These are phyloP conservation scores for Fusarium musae DNA, from an alignment of 2,329 filamentous ascomycete species.

Conservation along the genomic window DNA sequence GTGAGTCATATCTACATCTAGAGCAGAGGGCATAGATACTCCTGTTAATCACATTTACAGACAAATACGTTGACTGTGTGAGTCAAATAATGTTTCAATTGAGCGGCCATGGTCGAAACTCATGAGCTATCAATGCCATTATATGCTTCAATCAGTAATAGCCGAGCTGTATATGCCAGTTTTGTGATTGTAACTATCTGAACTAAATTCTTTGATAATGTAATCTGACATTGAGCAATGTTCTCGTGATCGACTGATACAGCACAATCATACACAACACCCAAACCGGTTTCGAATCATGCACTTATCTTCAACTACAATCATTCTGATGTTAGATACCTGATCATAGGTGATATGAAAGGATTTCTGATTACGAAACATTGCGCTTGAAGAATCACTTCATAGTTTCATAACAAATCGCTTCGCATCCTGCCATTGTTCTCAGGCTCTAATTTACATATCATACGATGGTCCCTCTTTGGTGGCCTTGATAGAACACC, in stretches of 20 bases:
- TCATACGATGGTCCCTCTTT: background rate
- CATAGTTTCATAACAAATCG: background rate
- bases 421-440: background rate
- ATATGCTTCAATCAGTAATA: too few species aligned
- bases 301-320: background rate
- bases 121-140: background rate
- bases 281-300: background rate
- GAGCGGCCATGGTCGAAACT: background rate
- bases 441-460: too few species aligned
- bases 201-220: background rate
- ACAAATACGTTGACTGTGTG: background rate
- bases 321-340: background rate
- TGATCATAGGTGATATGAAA: too few species aligned
- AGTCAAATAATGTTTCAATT: background rate
- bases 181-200: too few species aligned
- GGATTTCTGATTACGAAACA: background rate
- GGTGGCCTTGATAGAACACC: background rate
- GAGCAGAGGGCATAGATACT: background rate
- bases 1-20: background rate
- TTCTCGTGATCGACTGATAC: background rate
- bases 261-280: background rate
- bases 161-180: fast-evolving
- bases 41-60: background rate
- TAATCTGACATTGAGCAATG: background rate
- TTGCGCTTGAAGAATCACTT: background rate